Conservation (phyloP, 2,329 filamentous ascomycete species). For the Calonectria leucothoes region DNA sequence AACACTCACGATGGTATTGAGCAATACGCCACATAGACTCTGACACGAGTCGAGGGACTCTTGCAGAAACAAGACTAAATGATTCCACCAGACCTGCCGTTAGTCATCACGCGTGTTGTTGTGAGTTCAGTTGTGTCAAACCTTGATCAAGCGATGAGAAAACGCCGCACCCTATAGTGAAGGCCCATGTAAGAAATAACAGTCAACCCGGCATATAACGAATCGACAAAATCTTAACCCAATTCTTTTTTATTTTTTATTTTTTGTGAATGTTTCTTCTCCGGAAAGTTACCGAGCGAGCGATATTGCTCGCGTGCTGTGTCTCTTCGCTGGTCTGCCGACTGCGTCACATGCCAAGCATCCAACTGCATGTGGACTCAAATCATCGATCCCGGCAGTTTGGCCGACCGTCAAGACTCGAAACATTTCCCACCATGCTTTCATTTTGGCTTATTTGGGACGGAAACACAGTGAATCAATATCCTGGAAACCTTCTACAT, state of each 20-base stretch:
- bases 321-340: background rate
- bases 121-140: background rate
- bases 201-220: background rate
- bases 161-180: background rate
- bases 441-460: background rate
- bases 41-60: background rate
- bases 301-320: background rate
- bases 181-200: background rate
- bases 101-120: background rate
- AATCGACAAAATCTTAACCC: background rate
- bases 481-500: background rate
- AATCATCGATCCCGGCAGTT: background rate
- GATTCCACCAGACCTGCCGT: background rate
- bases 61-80: background rate
- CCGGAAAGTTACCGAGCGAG: background rate
- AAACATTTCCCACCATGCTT: background rate
- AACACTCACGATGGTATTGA: background rate
- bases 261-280: background rate
- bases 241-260: background rate
- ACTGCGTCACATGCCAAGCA: background rate
- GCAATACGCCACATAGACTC: background rate
- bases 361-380: background rate
- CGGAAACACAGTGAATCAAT: background rate
- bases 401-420: background rate
- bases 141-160: background rate